These are phyloP conservation scores for Epichloe baconii DNA, from an alignment of 2,329 filamentous ascomycete genomes.

Conservation along the genomic window DNA sequence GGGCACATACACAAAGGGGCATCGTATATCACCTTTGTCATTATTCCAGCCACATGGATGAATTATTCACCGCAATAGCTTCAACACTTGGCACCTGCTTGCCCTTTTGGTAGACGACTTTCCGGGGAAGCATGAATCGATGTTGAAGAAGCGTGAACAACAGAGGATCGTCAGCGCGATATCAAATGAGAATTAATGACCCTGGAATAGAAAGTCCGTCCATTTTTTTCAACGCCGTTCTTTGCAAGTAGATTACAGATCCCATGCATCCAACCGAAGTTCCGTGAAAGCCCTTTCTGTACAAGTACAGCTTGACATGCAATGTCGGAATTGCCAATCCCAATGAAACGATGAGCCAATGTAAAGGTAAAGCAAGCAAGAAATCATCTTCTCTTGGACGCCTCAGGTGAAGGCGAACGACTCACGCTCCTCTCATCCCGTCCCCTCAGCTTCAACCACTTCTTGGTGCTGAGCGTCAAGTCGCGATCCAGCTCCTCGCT, in stretches of 20 bases:
- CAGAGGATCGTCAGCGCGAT: conserved; percentile 4
- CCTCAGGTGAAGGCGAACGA: conserved; percentile 78
- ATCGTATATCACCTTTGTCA: neutral
- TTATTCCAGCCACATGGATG: neutral
- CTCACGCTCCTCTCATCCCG: conserved; percentile 71
- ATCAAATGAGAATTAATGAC: conserved; percentile 6
- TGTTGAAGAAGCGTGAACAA: conserved; percentile 5
- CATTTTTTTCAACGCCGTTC: conserved; percentile 13
- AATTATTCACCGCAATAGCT: neutral
- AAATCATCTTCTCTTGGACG: conserved; percentile 48
- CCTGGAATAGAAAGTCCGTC: conserved; percentile 10
- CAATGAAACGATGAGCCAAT: neutral
- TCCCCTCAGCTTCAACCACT: conserved; percentile 81
- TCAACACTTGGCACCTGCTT: neutral
- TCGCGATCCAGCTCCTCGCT: conserved; percentile 79
- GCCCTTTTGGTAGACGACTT: neutral
- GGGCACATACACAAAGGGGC: neutral
- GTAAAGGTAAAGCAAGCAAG: neutral
- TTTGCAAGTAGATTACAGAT: neutral
- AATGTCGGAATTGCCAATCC: neutral
- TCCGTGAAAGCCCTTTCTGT: neutral
- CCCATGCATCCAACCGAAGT: neutral
- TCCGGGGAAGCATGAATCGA: neutral
- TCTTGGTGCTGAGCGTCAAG: conserved; percentile 79
- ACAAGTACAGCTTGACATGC: neutral